phyloP scores from a whole-genome alignment of 192 early-diverging fungal genomes.

The Umbelopsis vinacea region DNA sequence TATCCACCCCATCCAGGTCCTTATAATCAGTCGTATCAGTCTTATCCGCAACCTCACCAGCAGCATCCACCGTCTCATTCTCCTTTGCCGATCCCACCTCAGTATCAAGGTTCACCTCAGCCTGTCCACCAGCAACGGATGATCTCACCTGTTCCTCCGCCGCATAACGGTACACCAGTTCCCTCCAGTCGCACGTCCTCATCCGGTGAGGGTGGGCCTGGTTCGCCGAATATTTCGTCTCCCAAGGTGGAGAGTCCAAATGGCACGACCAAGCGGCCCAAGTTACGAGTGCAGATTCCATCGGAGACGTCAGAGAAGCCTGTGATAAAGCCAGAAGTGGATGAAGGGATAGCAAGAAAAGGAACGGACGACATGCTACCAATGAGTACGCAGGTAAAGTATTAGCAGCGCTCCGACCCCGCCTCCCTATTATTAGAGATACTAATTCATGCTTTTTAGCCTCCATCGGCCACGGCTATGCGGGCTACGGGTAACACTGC shows the following conservation, averaged over 20 bases:
- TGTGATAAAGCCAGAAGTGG: neutral
- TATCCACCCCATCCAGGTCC: neutral
- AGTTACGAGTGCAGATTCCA: slow-evolving; percentile 52
- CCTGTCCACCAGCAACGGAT: slow-evolving; percentile 3
- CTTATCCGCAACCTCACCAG: slow-evolving; percentile 26
- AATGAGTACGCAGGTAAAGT: neutral
- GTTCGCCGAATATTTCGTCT: slow-evolving; percentile 19
- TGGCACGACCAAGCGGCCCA: slow-evolving; percentile 41
- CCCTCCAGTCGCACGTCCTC: slow-evolving; percentile 17
- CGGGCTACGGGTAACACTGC: neutral
- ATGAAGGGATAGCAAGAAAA: slow-evolving; percentile 4
- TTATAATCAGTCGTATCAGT: slow-evolving; percentile 5
- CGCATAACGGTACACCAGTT: slow-evolving; percentile 13
- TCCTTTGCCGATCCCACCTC: slow-evolving; percentile 8
- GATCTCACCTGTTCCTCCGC: slow-evolving; percentile 3
- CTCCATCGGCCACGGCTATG: slow-evolving; percentile 26
- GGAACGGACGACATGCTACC: neutral
- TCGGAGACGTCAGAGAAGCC: slow-evolving; percentile 26
- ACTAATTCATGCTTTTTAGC: slow-evolving; percentile 21
- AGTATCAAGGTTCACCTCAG: slow-evolving; percentile 18
- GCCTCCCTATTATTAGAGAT: neutral
- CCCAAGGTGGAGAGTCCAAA: slow-evolving; percentile 37
- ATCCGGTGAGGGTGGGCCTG: slow-evolving; percentile 3
- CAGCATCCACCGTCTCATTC: slow-evolving; percentile 26
- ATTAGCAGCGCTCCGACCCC: neutral